Percentiles rank a stretch among this genome's conserved stretches.
Evolutionary conservation across 2,329 filamentous ascomycete species (phyloP).

Genomic region (Beauveria sp.): DNA sequence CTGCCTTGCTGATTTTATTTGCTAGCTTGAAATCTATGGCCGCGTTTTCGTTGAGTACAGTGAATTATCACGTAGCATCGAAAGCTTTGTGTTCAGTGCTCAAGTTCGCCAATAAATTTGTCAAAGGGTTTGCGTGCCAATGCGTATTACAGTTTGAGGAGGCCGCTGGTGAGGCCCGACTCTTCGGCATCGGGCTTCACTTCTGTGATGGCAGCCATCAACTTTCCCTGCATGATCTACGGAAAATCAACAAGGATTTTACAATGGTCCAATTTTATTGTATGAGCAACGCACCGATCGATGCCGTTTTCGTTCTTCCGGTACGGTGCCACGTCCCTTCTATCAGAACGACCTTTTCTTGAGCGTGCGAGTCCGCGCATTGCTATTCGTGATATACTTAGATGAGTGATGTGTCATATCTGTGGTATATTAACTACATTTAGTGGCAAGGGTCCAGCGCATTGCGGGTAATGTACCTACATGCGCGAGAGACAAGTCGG

Average conservation of each 20-base stretch:
- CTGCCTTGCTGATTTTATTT: not conserved
- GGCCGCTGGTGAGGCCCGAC: not conserved
- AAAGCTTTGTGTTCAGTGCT: not conserved
- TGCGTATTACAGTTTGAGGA: not conserved
- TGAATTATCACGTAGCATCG: not conserved
- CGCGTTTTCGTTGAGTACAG: not conserved
- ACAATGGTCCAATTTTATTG: not conserved
- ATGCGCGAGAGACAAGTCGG: not conserved
- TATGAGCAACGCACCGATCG: not conserved
- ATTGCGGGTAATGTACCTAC: not conserved
- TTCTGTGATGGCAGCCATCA: conserved; percentile 30
- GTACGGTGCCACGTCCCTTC: not conserved
- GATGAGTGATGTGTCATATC: not conserved
- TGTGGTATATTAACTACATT: not conserved
- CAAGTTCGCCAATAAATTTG: not conserved
- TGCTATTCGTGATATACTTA: not conserved
- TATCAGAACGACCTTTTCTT: not conserved
- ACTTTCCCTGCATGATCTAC: not conserved
- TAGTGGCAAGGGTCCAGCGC: no score
- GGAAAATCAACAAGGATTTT: not conserved
- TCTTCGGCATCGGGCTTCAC: not conserved
- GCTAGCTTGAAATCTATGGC: not conserved
- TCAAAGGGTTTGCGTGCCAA: not conserved
- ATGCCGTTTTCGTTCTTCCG: not conserved
- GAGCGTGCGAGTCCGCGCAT: not conserved